These are phyloP conservation scores for Globisporangium irregulare DNA, from an alignment of 352 stramenopile species.

Conservation along the genomic window DNA sequence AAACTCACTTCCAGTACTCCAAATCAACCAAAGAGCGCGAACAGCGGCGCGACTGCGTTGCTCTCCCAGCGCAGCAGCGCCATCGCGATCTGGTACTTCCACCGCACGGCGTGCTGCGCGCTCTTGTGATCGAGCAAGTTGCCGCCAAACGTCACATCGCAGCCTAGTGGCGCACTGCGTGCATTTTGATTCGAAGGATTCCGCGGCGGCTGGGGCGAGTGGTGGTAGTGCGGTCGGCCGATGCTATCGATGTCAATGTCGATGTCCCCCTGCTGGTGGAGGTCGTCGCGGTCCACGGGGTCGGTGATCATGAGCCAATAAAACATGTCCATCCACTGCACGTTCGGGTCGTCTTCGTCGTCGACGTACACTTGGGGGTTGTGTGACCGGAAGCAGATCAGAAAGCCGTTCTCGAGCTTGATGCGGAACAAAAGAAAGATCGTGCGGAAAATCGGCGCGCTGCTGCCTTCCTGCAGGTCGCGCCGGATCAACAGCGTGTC, in stretches of 20 bases:
- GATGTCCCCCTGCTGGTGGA: background rate
- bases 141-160: conserved; percentile 46
- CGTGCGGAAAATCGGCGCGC: conserved; percentile 66
- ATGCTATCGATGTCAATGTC: conserved; percentile 16
- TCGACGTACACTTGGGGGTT: conserved; percentile 62
- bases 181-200: background rate
- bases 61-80: conserved; percentile 74
- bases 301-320: conserved; percentile 85
- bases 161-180: conserved; percentile 1
- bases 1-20: background rate
- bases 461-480: conserved; percentile 61
- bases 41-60: conserved; percentile 71
- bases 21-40: conserved; percentile 53
- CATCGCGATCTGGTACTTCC: conserved; percentile 85
- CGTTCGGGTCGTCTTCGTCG: conserved; percentile 75
- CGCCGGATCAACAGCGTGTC: conserved; percentile 72
- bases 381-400: conserved; percentile 81
- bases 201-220: conserved; percentile 8
- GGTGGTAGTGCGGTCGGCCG: conserved; percentile 1
- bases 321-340: conserved; percentile 87
- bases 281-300: conserved; percentile 17
- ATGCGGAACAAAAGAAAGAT: conserved; percentile 79
- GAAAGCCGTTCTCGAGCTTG: conserved; percentile 56
- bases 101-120: conserved; percentile 56
- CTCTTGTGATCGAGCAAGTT: conserved; percentile 56